Evolutionary conservation across 148 eudicot genomes (phyloP).

Genomic region (Rhododendron molle): DNA sequence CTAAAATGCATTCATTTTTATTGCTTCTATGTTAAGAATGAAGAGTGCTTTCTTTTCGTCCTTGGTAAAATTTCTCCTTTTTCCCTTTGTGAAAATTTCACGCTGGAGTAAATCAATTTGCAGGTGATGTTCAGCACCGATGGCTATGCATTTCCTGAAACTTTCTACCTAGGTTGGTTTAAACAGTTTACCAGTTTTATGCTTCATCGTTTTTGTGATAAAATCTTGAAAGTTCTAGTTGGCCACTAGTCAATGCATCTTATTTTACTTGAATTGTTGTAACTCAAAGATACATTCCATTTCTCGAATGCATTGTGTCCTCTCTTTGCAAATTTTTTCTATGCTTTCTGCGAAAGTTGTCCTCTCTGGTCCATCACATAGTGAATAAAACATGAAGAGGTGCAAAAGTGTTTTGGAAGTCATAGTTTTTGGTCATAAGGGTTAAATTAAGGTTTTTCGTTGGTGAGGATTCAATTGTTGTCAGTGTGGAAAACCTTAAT

Average conservation of each 20-base stretch:
- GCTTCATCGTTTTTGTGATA: not conserved
- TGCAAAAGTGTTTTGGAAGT: not conserved
- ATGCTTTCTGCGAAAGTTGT: no score
- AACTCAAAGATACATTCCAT: not conserved
- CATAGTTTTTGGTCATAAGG: not conserved
- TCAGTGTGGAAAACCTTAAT: not conserved
- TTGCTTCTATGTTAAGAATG: not conserved
- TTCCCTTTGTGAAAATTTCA: not conserved
- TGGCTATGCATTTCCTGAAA: conserved; percentile 82
- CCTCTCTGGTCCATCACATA: not conserved
- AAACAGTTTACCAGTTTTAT: not conserved
- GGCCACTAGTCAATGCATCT: not conserved
- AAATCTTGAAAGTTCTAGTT: not conserved
- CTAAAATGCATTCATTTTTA: not conserved
- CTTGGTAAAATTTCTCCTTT: not conserved
- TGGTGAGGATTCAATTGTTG: not conserved
- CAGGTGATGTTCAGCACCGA: conserved; percentile 99
- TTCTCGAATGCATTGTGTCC: not conserved
- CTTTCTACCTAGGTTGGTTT: conserved; percentile 80
- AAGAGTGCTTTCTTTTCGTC: not conserved
- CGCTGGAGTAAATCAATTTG: conserved; percentile 12
- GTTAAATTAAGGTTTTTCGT: not conserved
- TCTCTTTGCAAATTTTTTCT: not conserved
- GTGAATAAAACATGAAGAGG: not conserved
- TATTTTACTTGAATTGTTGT: not conserved